Base-by-base conservation (phyloP, 2,329 filamentous ascomycete species). In the Pseudogymnoascus sp. region DNA sequence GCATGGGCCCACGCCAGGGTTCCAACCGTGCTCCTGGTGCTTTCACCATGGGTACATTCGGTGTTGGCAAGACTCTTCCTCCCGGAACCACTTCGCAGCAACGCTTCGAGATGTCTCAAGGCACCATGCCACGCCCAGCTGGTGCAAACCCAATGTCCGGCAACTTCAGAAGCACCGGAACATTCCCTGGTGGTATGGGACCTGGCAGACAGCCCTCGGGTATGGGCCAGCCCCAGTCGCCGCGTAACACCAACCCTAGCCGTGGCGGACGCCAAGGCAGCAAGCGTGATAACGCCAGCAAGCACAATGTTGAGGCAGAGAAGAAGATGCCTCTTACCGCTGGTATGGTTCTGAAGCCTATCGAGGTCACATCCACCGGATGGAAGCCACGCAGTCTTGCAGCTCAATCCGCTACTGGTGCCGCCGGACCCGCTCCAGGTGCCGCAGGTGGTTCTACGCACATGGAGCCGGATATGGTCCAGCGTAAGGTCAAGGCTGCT, bases 401-500 rank as follows among this genome's bases (percentile, higher is more conserved):
- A 60, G 77, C 75, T 67, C 74, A 74, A 65, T 61, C 69, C 59
- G 71, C 72, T 39, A 73, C 74, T 31, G 65, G 73, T 59, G 74
- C 78, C 39, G 65, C 76, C 45, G 73, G 75, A 37, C 73, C 75
- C 62, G 71, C 76, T 64, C 76, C 80, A 62, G 76, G 79, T 66
- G 74, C 79, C 64, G 77, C 73, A 52, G 73, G 77, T 62, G 78
- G 72, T 60, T 69, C 77, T 62, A 79, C 80, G 7, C 82, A 90
- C 69, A 84, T 97, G 78, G 86, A 95, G 67, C 93, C 94, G 25
- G 90, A 93, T 70, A 86, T 94, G 80, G 94, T 99, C 63, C 94
- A 99, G 79, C 88, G 93, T 69, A 99, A 99, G 87, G 94, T 99
- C 74, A 99, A 99, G 87, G 89, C 92, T 66, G 90, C 90, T 65